Evolutionary conservation across 208 protist genomes (phyloP), one percentile per base, ranked within the genome.

Genomic region (Trypanosomatidae sp.): DNA sequence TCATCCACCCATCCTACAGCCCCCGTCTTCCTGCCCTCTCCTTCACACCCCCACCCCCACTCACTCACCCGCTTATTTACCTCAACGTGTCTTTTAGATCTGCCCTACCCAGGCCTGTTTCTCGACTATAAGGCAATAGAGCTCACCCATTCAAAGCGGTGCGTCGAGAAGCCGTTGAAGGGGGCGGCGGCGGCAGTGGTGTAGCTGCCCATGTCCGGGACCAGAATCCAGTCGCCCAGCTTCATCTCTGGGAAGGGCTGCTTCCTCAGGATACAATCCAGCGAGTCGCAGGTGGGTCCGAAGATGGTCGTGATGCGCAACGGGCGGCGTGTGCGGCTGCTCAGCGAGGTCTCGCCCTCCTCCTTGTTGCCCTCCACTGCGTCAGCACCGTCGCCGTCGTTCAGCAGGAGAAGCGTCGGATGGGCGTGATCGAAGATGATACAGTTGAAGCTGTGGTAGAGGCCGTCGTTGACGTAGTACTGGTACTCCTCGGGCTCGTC

Each of bases 361-460:
- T 81, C 66, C 50, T 81, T 50, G n/a, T 28, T 55, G 49, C 33
- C 46, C 74, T 55, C 49, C 56, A 28, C 49, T 0, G 7, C 17
- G 39, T 75, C 69, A 10, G 73, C 77, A 52, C 77, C 80, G 58
- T 87, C 76, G 36, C 68, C 73, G 41, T 84, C 74, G 73, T 85
- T 69, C 43, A 86, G 77, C 64, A 91, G 79, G 50, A 82, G 72
- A 53, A 90, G 80, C 25, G 43, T 74, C 8, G 88, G 87, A 75
- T 83, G 71, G 15, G 86, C 84, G 71, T 94, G 89, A 62, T 97
- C 92, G 33, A 88, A 97, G 25, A 96, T 46, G 36, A 97, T 83
- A 77, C 85, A 94, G 84, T 97, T 97, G 72, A 95, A 95, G 72
- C 82, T 90, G 73, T 86, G 67, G 77, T 97, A 97, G 65, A 96